Evolutionary conservation across 305 asterid species (phyloP), one percentile per base, ranked within the genome.

Genomic region (Fraxinus velutina): DNA sequence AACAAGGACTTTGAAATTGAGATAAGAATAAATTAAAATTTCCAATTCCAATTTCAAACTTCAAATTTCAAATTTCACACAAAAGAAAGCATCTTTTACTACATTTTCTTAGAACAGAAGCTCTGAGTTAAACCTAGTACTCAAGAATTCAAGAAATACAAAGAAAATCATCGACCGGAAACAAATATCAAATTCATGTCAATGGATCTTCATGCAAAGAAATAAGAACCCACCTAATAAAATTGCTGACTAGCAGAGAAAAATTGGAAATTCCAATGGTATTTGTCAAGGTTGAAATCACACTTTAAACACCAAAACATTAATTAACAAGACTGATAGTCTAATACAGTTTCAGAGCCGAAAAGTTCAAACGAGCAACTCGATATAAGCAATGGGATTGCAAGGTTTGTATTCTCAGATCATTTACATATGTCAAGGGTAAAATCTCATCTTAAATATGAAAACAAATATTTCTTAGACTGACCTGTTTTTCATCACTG

Each of bases 401-500:
- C 29, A 57, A 21, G 70, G 21, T 7, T 57, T 6, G 30, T 19
- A 19, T 57, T 19, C 70, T 7, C 30, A 6, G 13, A 21, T 30
- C 29, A 60, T 60, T 7, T 60, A 60, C 5, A 1, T 2, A 60
- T 2, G 70, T 60, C 10, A 60, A 2, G 66, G 2, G 9, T 17
- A 55, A n/a, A 55, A 55, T 55, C 70, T 60, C 70, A 60, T 19
- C 30, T 60, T 60, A 21, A 57, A 57, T 19, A 60, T 7, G 30
- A 60, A 21, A 21, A 21, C 4, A 60, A 60, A 19, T 17, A 60
- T 55, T 55, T 55, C 66, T 55, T n/a, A 81, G 50, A 81, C 79
- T 82, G 47, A 91, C 97, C 95, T 83, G 86, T 85, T 72, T 80
- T 52, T 86, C 85, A 36, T 91, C 93, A 57, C 78, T 77, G 33